Base-by-base conservation (phyloP, 768 basidiomycete genomes). In the Hypholoma fasciculare region DNA sequence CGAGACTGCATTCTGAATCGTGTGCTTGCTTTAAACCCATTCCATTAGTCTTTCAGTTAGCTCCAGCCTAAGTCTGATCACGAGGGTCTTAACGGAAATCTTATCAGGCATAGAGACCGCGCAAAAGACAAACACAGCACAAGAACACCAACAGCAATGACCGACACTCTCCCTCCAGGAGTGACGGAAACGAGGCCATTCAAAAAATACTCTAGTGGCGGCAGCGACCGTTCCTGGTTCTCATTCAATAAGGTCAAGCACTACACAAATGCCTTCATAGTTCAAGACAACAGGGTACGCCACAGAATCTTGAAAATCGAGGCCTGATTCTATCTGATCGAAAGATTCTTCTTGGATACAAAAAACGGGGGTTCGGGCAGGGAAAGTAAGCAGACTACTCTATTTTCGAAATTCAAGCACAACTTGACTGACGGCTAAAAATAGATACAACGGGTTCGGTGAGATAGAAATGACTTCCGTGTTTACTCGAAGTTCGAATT, bases 291-390 rank as follows among this genome's bases (percentile, higher is more conserved):
- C 49, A 82, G 82, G 72, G 83, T 83, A 50, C 39, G 62, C 54
- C 50, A 49, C 44, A 23, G 8, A 7, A 30, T 17, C 52, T 34
- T 13, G 1, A 34, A 34, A 34, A 5, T 34, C 1, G 30, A 34
- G 7, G 6, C 30, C 43, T 13, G 42, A 17, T 63, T 52, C 17
- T 47, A 36, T 54, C 23, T 23, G n/a, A 52, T 54, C 30, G 42
- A 7, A 56, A 90, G 86, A 71, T 93, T 13, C 72, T 93, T 14
- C 78, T 93, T 8, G 91, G 91, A 3, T 82, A 81, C 64, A 93
- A 93, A 72, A 92, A 92, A 68, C 80, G 91, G 23, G 91, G 91
- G 1, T 86, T 91, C 67, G 91, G 90, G 23, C 73, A 73, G 38
- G 78, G 81, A 59, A 76, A 83, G 89, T 89, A 62, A 55, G 81